Conservation (phyloP, 768 basidiomycete genomes). For the Termitomyces sp. region DNA sequence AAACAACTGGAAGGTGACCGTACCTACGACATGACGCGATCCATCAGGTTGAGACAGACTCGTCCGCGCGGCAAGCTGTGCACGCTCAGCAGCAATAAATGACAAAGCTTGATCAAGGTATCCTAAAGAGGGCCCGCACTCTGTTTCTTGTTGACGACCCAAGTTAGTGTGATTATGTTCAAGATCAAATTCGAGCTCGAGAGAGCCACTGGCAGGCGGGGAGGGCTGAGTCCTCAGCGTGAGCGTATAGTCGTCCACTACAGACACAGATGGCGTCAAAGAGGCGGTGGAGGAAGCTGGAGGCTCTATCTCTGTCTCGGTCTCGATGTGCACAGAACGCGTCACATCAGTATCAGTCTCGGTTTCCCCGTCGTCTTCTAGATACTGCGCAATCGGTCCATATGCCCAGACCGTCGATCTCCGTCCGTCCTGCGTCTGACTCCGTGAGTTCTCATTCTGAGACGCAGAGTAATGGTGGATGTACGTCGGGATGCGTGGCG, state of each 20-base stretch:
- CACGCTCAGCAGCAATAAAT: constrained; percentile 72
- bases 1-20: constrained; percentile 14
- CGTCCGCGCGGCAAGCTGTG: constrained; percentile 46
- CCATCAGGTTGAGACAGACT: constrained; percentile 22
- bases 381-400: constrained; percentile 52
- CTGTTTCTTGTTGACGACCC: constrained; percentile 9
- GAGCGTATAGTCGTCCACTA: constrained; percentile 7
- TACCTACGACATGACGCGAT: constrained; percentile 36
- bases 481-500: constrained; percentile 29
- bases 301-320: constrained; percentile 15
- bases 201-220: not conserved
- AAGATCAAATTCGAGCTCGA: constrained; percentile 1
- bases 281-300: not conserved
- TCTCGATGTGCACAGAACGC: constrained; percentile 32
- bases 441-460: constrained; percentile 1
- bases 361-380: constrained; percentile 18
- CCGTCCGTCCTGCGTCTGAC: constrained; percentile 13
- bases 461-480: constrained; percentile 10
- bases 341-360: constrained; percentile 31
- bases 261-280: not conserved
- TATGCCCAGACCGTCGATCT: constrained; percentile 67
- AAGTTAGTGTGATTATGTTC: not conserved
- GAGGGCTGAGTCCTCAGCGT: constrained; percentile 13
- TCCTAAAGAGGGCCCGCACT: constrained; percentile 61
- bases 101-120: constrained; percentile 67